A percentile compares a stretch with the other conserved stretches of the same genome.
phyloP scores from a whole-genome alignment of 2,329 filamentous ascomycete genomes.

The Emydomyces testavorans region DNA sequence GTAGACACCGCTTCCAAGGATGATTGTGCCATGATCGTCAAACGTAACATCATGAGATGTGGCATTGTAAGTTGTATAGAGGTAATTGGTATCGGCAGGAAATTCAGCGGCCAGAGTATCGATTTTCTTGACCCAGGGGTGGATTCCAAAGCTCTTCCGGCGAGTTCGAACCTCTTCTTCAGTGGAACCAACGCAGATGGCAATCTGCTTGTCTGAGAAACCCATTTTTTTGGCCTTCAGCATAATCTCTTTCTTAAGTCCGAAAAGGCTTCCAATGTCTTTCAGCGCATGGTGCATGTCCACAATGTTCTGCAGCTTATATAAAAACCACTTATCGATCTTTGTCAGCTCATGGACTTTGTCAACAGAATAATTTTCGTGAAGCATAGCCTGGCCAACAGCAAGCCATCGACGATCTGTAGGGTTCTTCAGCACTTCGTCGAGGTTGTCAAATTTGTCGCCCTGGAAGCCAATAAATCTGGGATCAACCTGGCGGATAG shows the following conservation, averaged over 20 bases:
- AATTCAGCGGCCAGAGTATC: slow-evolving; percentile 96
- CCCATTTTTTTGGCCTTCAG: slow-evolving; percentile 92
- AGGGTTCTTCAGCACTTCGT: slow-evolving; percentile 79
- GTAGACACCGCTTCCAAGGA: slow-evolving; percentile 92
- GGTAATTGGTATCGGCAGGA: slow-evolving; percentile 86
- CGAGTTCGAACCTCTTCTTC: slow-evolving; percentile 83
- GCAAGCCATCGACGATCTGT: slow-evolving; percentile 96
- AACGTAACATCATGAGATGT: slow-evolving; percentile 87
- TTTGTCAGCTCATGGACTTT: slow-evolving; percentile 86
- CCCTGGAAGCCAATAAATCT: slow-evolving; percentile 87
- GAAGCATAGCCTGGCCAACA: slow-evolving; percentile 93
- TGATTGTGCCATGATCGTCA: slow-evolving; percentile 78
- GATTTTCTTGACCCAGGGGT: slow-evolving; percentile 95
- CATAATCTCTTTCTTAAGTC: slow-evolving; percentile 77
- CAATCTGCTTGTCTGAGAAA: slow-evolving; percentile 95
- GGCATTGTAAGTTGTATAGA: slow-evolving; percentile 97
- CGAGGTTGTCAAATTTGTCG: slow-evolving; percentile 85
- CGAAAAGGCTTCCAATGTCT: slow-evolving; percentile 68
- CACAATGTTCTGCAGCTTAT: slow-evolving; percentile 97
- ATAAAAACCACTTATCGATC: slow-evolving; percentile 98
- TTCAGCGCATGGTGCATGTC: slow-evolving; percentile 79
- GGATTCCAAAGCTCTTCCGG: slow-evolving; percentile 76
- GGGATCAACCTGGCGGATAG: slow-evolving; percentile 92
- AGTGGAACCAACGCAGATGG: slow-evolving; percentile 66
- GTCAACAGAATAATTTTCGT: slow-evolving; percentile 91